Evolutionary conservation across 2,329 filamentous ascomycete species (phyloP).

Genomic region (Colletotrichum falcatum): DNA sequence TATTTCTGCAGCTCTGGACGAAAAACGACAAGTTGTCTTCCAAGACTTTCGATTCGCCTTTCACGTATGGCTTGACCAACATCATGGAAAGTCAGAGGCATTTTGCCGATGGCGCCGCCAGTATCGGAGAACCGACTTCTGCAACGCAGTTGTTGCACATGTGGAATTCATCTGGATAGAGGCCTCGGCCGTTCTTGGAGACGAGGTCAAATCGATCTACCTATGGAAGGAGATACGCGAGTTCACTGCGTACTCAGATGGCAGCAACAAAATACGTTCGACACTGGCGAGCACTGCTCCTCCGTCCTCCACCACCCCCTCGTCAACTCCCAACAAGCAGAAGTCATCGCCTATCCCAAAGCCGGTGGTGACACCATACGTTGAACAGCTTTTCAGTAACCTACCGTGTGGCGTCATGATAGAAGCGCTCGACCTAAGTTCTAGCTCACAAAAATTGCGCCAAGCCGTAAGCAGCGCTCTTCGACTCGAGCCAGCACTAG

Average conservation of each 20-base stretch:
- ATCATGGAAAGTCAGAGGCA: slow-evolving; percentile 54
- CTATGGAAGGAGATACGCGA: slow-evolving; percentile 67
- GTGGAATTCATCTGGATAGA: slow-evolving; percentile 75
- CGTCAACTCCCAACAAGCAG: background rate
- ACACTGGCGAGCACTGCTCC: background rate
- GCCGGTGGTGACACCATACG: slow-evolving; percentile 79
- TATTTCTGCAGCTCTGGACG: slow-evolving; percentile 53
- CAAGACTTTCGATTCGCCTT: slow-evolving; percentile 70
- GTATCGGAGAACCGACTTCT: slow-evolving; percentile 69
- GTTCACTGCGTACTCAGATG: slow-evolving; percentile 49
- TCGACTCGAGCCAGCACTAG: slow-evolving; percentile 46
- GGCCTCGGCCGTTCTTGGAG: slow-evolving; percentile 60
- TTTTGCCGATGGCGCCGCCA: slow-evolving; percentile 68
- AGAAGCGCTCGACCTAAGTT: slow-evolving; percentile 49
- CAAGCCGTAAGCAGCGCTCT: slow-evolving; percentile 46
- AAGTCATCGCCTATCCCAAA: slow-evolving; percentile 38
- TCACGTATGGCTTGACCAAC: slow-evolving; percentile 62
- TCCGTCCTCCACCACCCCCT: background rate
- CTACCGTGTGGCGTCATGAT: slow-evolving; percentile 70
- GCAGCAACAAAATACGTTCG: slow-evolving; percentile 41
- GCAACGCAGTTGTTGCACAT: slow-evolving; percentile 69
- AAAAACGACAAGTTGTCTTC: slow-evolving; percentile 58
- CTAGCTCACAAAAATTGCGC: slow-evolving; percentile 46
- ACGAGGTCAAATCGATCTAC: slow-evolving; percentile 51
- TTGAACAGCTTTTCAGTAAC: slow-evolving; percentile 72